Conservation (phyloP, 768 basidiomycete genomes). For the Sutorius australiensis region DNA sequence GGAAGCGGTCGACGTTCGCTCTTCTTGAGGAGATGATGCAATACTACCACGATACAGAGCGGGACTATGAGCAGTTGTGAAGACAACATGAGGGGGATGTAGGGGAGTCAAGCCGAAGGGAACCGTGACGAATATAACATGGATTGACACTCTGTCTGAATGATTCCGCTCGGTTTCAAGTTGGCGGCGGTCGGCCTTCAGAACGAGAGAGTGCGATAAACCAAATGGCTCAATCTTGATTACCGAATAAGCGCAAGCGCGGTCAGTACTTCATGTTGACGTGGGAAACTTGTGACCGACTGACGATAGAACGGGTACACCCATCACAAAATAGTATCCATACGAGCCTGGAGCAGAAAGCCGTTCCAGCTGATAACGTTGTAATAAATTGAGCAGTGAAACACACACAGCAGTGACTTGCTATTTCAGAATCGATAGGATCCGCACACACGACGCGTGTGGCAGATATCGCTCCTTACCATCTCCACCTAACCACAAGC, state of each 20-base stretch:
- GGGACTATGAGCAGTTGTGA: constrained; percentile 1
- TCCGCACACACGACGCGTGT: not conserved
- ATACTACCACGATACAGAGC: constrained; percentile 8
- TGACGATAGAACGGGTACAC: too few species aligned
- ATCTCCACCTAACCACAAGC: constrained; percentile 2
- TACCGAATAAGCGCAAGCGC: too few species aligned
- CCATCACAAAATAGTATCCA: too few species aligned
- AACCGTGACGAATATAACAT: not conserved
- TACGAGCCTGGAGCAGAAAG: too few species aligned
- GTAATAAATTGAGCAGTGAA: constrained; percentile 4
- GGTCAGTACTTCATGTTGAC: too few species aligned
- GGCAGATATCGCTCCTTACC: not conserved
- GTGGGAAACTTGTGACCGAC: too few species aligned
- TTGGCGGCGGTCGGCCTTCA: too few species aligned
- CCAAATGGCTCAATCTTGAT: too few species aligned
- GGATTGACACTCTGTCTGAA: too few species aligned
- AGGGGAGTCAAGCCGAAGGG: not conserved
- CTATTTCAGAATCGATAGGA: not conserved
- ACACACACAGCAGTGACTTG: not conserved
- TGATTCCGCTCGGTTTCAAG: too few species aligned
- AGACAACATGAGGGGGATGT: not conserved
- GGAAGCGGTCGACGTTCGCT: constrained; percentile 12
- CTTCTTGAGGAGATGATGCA: constrained; percentile 10
- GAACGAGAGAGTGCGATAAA: too few species aligned
- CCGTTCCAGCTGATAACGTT: not conserved